Percentiles rank a stretch among this genome's conserved stretches.
These are phyloP conservation scores for Acanthamoeba castellanii DNA, from an alignment of 208 protist species.

Conservation along the genomic window DNA sequence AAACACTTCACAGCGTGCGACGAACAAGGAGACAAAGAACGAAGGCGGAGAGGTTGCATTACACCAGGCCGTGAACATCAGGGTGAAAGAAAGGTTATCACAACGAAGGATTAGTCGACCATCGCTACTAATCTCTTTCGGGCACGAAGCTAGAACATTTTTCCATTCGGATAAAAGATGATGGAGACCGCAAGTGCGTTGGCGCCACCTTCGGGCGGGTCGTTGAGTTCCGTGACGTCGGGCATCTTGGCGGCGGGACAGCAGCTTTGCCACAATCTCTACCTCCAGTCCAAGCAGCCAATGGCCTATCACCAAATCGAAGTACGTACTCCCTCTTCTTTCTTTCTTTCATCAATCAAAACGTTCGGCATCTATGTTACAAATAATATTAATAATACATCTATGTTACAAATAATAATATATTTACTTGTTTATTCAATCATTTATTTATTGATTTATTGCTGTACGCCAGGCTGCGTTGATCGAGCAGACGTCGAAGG, in stretches of 20 bases:
- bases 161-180: not conserved
- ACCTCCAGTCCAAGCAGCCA: constrained; percentile 57
- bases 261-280: constrained; percentile 44
- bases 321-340: not conserved
- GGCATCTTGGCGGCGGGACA: constrained; percentile 6
- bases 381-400: not conserved
- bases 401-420: not conserved
- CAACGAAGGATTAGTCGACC: no score
- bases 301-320: constrained; percentile 8
- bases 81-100: no score
- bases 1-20: not conserved
- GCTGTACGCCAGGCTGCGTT: not conserved
- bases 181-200: not conserved
- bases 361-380: not conserved
- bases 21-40: not conserved
- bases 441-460: not conserved
- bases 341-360: not conserved
- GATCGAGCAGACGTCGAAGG: constrained; percentile 54
- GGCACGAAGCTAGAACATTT: not conserved
- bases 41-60: no score
- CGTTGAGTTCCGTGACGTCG: not conserved
- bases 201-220: not conserved
- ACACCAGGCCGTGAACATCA: not conserved
- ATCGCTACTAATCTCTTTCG: not conserved
- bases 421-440: not conserved